Base-by-base conservation (phyloP, 257 asterid genomes). In the Cinchona pubescens region DNA sequence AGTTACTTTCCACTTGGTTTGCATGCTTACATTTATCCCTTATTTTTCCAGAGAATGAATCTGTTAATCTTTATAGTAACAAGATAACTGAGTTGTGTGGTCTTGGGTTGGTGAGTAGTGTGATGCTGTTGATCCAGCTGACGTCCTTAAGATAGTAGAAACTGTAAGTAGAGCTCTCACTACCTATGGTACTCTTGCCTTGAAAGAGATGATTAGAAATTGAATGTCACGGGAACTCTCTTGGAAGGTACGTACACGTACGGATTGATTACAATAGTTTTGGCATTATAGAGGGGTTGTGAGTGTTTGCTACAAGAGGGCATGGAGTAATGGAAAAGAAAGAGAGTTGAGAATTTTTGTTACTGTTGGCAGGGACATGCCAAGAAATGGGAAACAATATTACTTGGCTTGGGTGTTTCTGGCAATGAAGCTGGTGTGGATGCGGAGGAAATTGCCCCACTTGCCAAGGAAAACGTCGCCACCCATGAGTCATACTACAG, bases 191-290 rank as follows among this genome's bases (percentile, higher is more conserved):
- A 90, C 87, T 46, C 75, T 45, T 5, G 90, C 92, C 55, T 74
- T 85, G 37, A 74, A 72, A 46, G 97, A 92, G 84, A 94, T 94
- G 97, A 87, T 92, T 0, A 70, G 58, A 51, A 94, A 89, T 76
- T 89, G 97, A 96, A 94, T 92, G 97, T 86, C 93, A 37, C 92
- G 84, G 75, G 97, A 94, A 61, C 92, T 88, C 45, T 94, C 99
- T n/a, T 94, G 97, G 99, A 92, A 94, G 98, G 97, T 92, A 85
- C 19, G 76, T 12, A 58, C 11, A 94, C 97, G 97, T 92, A 85
- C 19, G 76, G 15, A 58, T 25, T 25, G 30, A n/a, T 6, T 55
- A n/a, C 14, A 7, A 6, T 25, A 30, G 4, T 43, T 53, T 9
- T 40, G 10, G 18, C 35, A 21, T 7, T 18, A 59, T 45, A 34